Base-by-base conservation (phyloP, 345 rosid genomes). In the Linum usitatissimum region DNA sequence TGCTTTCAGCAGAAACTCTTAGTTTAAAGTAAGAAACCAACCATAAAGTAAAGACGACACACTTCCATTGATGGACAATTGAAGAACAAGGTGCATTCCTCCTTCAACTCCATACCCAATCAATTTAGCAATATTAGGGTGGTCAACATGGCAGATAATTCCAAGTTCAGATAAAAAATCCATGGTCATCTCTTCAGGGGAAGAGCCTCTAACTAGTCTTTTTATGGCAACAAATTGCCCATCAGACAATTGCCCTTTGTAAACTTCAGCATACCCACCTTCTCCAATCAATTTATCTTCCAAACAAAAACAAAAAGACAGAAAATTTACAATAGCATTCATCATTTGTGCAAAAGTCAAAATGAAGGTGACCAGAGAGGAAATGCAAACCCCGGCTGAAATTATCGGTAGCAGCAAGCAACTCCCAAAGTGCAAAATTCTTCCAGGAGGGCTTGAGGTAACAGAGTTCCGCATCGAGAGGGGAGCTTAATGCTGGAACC, bases 191-290 rank as follows among this genome's bases (percentile, higher is more conserved):
- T 92, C 96, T 57, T 89, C 98, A 1, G 86, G 76, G 4, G 84
- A 76, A 28, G 51, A 10, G 13, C 98, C 95, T 71, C 89, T 84
- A 6, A 76, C 85, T 12, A 92, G 79, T 64, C 81, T 72, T 79
- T 92, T 92, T 19, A 89, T 77, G 0, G 96, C 96, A 17, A 86
- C 95, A 21, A 75, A 55, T 55, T 74, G 77, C 55, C 95, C 93
- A 55, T 80, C 83, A 60, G 55, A 57, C 79, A 89, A 66, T 53
- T 79, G 64, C 34, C 96, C 98, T 71, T 79, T 89, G 81, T 80
- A 92, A 39, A 92, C 98, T 66, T 87, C 84, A 15, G 95, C 95
- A 66, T 83, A 92, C 21, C 98, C 96, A 69, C 98, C 96, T 74
- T 86, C 79, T 60, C 96, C 98, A 15, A 89, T 92, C 75, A 92